These are phyloP conservation scores for Shiraia bambusicola DNA, from an alignment of 2,329 filamentous ascomycete genomes.

Conservation along the genomic window DNA sequence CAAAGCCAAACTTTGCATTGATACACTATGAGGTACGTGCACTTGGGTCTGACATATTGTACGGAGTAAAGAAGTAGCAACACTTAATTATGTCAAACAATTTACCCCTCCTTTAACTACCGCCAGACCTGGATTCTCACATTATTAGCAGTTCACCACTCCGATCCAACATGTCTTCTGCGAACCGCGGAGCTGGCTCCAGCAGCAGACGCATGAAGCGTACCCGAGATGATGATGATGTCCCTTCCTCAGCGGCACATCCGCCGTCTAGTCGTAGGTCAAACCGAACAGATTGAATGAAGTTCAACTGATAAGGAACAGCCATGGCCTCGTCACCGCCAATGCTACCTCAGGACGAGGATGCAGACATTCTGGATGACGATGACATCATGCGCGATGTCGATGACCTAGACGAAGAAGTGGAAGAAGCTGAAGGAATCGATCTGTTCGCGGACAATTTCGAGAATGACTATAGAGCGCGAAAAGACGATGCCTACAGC, in stretches of 20 bases:
- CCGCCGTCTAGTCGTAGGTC: slow-evolving; percentile 66
- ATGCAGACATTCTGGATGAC: slow-evolving; percentile 71
- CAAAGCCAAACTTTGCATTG: slow-evolving; percentile 4
- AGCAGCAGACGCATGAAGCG: slow-evolving; percentile 64
- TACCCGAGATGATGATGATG: slow-evolving; percentile 63
- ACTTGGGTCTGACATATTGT: background rate
- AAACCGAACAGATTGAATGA: slow-evolving; percentile 2
- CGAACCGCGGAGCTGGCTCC: slow-evolving; percentile 68
- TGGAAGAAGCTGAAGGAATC: slow-evolving; percentile 69
- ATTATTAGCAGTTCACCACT: slow-evolving; percentile 69
- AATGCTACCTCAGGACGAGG: slow-evolving; percentile 66
- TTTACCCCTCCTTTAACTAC: slow-evolving; percentile 25
- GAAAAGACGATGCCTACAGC: slow-evolving; percentile 64
- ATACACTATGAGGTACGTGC: slow-evolving; percentile 25
- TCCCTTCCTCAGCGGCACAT: slow-evolving; percentile 57
- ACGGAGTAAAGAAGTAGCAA: too few relatives aligned
- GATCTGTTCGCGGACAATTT: slow-evolving; percentile 72
- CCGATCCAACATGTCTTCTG: slow-evolving; percentile 76
- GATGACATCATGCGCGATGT: slow-evolving; percentile 65
- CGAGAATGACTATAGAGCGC: slow-evolving; percentile 60
- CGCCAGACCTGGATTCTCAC: slow-evolving; percentile 20
- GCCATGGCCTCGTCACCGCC: slow-evolving; percentile 62
- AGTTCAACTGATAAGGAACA: slow-evolving; percentile 37
- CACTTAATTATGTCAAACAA: slow-evolving; percentile 1
- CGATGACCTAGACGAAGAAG: slow-evolving; percentile 68